Evolutionary conservation across 2,329 filamentous ascomycete species (phyloP).

Genomic region (Endocalyx cinctus): DNA sequence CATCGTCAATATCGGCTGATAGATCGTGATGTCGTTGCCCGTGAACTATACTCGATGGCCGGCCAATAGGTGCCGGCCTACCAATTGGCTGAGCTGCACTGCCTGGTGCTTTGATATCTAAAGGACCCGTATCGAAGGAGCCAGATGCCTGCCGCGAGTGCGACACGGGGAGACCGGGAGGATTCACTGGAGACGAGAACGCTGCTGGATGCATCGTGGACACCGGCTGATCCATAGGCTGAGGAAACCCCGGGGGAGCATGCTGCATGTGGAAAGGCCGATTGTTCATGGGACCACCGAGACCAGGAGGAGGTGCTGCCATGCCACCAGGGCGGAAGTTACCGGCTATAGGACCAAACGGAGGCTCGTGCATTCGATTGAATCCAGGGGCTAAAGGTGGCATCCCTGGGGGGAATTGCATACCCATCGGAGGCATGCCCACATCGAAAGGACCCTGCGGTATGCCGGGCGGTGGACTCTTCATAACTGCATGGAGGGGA

Average conservation of each 20-base stretch:
- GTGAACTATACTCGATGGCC: slow-evolving; percentile 69
- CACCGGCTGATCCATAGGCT: slow-evolving; percentile 35
- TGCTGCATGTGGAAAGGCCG: slow-evolving; percentile 41
- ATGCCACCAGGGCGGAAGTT: slow-evolving; percentile 44
- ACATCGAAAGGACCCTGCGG: slow-evolving; percentile 36
- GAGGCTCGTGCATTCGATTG: slow-evolving; percentile 33
- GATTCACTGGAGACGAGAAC: slow-evolving; percentile 28
- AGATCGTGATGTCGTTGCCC: slow-evolving; percentile 36
- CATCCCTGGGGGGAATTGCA: slow-evolving; percentile 52
- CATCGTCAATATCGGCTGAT: slow-evolving; percentile 61
- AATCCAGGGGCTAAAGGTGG: slow-evolving; percentile 53
- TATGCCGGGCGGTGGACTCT: slow-evolving; percentile 54
- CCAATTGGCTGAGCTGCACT: slow-evolving; percentile 67
- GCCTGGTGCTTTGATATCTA: slow-evolving; percentile 23
- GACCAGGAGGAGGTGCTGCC: slow-evolving; percentile 45
- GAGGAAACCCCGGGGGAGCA: slow-evolving; percentile 52
- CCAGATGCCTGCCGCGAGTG: slow-evolving; percentile 75
- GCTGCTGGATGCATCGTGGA: slow-evolving; percentile 33
- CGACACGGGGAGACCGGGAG: slow-evolving; percentile 37
- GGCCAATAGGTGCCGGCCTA: slow-evolving; percentile 80
- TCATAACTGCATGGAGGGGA: slow-evolving; percentile 53
- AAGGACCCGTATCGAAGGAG: slow-evolving; percentile 54
- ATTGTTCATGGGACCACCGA: slow-evolving; percentile 37
- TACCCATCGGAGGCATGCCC: slow-evolving; percentile 49
- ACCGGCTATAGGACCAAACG: slow-evolving; percentile 38